These are phyloP conservation scores for Coleophoma crateriformis DNA, from an alignment of 2,329 filamentous ascomycete genomes.

Conservation along the genomic window DNA sequence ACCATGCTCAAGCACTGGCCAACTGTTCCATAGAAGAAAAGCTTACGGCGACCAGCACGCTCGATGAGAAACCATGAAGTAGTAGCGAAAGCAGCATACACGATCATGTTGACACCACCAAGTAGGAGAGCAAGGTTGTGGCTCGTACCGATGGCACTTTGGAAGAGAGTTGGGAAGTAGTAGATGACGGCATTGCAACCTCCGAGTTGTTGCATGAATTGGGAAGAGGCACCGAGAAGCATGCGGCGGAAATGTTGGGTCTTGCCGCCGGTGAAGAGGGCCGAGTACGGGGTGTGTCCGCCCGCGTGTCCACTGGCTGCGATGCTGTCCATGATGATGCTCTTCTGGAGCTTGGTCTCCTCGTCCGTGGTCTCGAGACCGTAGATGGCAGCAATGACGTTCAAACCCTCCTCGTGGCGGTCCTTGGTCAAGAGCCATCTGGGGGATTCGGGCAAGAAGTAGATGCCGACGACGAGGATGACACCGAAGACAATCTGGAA, in stretches of 20 bases:
- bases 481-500: conserved; percentile 93
- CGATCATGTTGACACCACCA: conserved; percentile 49
- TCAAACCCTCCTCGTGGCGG: conserved; percentile 93
- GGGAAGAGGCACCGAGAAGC: conserved; percentile 42
- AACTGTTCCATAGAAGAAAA: conserved; percentile 66
- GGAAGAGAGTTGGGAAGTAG: conserved; percentile 45
- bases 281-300: conserved; percentile 27
- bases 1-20: conserved; percentile 64
- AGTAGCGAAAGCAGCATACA: conserved; percentile 48
- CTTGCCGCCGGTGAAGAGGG: conserved; percentile 45
- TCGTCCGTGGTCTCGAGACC: conserved; percentile 50
- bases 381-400: conserved; percentile 94
- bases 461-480: conserved; percentile 74
- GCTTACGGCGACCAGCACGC: conserved; percentile 60
- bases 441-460: conserved; percentile 92
- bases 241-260: conserved; percentile 49
- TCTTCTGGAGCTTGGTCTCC: conserved; percentile 24
- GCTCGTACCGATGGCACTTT: conserved; percentile 38
- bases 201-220: conserved; percentile 47
- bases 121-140: conserved; percentile 46
- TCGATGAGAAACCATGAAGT: conserved; percentile 46
- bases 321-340: conserved; percentile 31
- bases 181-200: conserved; percentile 40
- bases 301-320: conserved; percentile 24
- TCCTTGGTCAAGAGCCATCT: conserved; percentile 96